Evolutionary conservation across 768 basidiomycete genomes (phyloP), one percentile per base, ranked within the genome.

Genomic region (Naganishia kalamii): DNA sequence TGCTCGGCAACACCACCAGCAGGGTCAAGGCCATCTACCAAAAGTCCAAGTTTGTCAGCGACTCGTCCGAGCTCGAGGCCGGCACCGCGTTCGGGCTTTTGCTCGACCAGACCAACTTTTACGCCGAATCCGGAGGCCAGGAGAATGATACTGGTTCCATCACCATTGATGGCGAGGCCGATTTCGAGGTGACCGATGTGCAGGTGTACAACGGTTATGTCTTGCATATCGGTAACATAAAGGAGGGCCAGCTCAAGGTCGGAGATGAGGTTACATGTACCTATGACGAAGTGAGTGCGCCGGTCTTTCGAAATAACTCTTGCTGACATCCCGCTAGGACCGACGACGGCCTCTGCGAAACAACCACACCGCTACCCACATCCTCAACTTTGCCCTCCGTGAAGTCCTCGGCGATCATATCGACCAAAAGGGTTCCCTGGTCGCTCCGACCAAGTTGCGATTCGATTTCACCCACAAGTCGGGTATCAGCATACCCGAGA

Each of bases 391-490:
- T 74, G 85, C 82, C 60, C 84, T 99, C 3, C 88, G 96, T 37
- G 96, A 98, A 74, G 85, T 91, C 12, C 86, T 98, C 12, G 96
- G 96, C 27, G 92, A 97, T 75, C 96, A 98, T 73, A 88, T 98
- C 66, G 96, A 98, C 78, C 96, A 99, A 77, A 96, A 90, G 75
- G 96, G 96, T 33, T 98, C 96, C 3, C 85, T 99, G 49, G 96
- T 99, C 68, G 92, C 96, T 1, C 91, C 92, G 0, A 85, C 87
- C 25, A 97, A 96, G 78, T 85, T 99, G 27, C 90, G 96, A 19
- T 99, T 99, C 80, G 96, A 99, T 79, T 99, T 98, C 79, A 93
- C 91, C 19, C 96, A 99, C 81, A 97, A 96, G 78, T 83, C 90
- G 2, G 87, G 86, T 66, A 88, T 98, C 67, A 76, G 84, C n/a